Evolutionary conservation across 495 filamentous ascomycete genomes (phyloP).

Genomic region (Neurospora sp.): DNA sequence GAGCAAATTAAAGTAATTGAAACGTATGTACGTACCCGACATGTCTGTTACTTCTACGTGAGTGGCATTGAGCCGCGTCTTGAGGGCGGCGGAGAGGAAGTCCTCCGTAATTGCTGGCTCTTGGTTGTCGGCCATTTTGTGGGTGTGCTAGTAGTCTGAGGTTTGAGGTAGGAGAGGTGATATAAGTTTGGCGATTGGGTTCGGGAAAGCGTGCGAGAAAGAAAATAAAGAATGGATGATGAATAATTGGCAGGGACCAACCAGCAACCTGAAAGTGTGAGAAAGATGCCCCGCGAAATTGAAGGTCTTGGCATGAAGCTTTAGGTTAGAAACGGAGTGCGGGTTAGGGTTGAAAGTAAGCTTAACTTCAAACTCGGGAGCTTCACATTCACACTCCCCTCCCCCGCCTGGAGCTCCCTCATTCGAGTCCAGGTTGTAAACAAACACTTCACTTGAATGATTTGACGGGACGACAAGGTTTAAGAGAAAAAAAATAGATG

Average conservation of each 20-base stretch:
- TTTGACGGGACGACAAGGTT: background rate
- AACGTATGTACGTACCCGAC: conserved; percentile 53
- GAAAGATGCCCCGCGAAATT: background rate
- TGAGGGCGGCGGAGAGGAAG: conserved; percentile 56
- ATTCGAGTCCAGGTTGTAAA: background rate
- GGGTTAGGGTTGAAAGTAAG: background rate
- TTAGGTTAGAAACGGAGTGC: no score
- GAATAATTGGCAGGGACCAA: background rate
- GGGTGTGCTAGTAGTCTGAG: conserved; percentile 1
- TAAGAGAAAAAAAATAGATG: background rate
- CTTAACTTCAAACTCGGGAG: background rate
- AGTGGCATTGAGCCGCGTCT: conserved; percentile 61
- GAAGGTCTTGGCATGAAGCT: background rate
- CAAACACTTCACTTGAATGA: background rate
- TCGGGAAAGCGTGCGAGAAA: background rate
- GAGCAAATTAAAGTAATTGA: background rate
- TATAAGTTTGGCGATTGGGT: background rate
- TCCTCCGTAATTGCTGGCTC: conserved; percentile 54
- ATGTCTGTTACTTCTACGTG: conserved; percentile 90
- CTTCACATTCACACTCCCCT: background rate
- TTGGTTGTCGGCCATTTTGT: conserved; percentile 30
- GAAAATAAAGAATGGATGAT: background rate
- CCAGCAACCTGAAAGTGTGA: background rate
- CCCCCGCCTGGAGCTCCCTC: background rate
- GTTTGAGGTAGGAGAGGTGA: background rate